Base-by-base conservation (phyloP, 2,329 filamentous ascomycete species). In the Clarireedia homoeocarpa region DNA sequence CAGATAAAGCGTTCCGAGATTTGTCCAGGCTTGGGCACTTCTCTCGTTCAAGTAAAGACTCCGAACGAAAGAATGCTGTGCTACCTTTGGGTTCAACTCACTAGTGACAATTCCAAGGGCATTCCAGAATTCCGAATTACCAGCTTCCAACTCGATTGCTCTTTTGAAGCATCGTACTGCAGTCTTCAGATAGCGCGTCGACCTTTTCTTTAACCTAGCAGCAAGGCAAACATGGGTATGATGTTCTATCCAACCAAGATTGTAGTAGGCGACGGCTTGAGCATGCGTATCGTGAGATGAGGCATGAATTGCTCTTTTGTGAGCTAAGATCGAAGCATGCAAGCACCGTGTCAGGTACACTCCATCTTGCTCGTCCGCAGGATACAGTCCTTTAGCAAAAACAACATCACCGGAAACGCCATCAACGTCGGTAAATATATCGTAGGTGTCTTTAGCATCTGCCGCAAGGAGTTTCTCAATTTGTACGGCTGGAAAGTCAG, bases 61-160 rank as follows among this genome's bases (percentile, higher is more conserved):
- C 63, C 95, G 81, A 12, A 96, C 87, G 65, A 99, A 92, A 0
- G 94, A 84, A 70, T 99, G 95, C 70, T 99, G 94, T 0, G 94
- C 85, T 2, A 99, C 89, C 56, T 86, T 84, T 0, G 91, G 87
- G 66, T 89, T 96, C 62, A 96, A 79, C 47, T 83, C 83, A 60
- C 89, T 91, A 2, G 94, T 96, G 26, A 89, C 90, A 3, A 97
- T 89, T 50, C 92, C 94, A 2, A 99, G 78, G 0, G 94, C 86
- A 67, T 97, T 97, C 94, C 94, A 99, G 70, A 97, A 97, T 63
- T 97, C 92, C 0, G 89, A 77, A 67, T 97, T 99, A 51, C 91
- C 89, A 6, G 91, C 88, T 71, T 99, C 95, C 1, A 96, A 78
- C 71, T 97, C 94, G 62, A 99, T 99, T 1, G 94, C 89, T 46